These are phyloP conservation scores for Daldinia bambusicola DNA, from an alignment of 495 filamentous ascomycete species.

Conservation along the genomic window DNA sequence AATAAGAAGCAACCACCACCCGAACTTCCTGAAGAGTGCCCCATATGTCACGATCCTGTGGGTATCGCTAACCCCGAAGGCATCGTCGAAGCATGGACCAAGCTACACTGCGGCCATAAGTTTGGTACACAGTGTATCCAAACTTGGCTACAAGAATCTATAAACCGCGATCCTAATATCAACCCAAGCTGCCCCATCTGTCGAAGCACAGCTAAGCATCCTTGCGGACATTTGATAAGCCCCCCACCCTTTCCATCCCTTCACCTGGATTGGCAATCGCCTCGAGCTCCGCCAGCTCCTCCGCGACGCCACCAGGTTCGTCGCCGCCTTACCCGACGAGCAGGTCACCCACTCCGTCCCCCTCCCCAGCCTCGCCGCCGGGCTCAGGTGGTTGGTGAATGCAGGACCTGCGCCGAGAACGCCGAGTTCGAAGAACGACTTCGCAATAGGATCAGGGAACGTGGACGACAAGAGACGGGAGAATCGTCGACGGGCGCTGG, in stretches of 20 bases:
- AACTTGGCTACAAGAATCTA: slow-evolving; percentile 51
- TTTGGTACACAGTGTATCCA: slow-evolving; percentile 61
- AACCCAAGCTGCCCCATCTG: slow-evolving; percentile 55
- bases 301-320: slow-evolving; percentile 39
- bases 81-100: slow-evolving; percentile 54
- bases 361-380: slow-evolving; percentile 35
- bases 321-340: slow-evolving; percentile 43
- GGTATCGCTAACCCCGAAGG: slow-evolving; percentile 51
- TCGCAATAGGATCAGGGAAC: slow-evolving; percentile 24
- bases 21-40: slow-evolving; percentile 48
- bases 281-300: slow-evolving; percentile 38
- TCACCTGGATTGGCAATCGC: slow-evolving; percentile 31
- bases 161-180: slow-evolving; percentile 49
- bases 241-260: slow-evolving; percentile 25
- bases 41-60: slow-evolving; percentile 58
- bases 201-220: slow-evolving; percentile 51
- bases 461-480: slow-evolving; percentile 24
- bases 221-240: slow-evolving; percentile 54
- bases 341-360: slow-evolving; percentile 37
- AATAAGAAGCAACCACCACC: slow-evolving; percentile 23
- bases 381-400: slow-evolving; percentile 44
- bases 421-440: slow-evolving; percentile 36
- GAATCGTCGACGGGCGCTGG: slow-evolving; percentile 10
- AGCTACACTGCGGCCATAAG: slow-evolving; percentile 57
- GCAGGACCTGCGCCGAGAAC: slow-evolving; percentile 37